Base-by-base conservation (phyloP, 805 yeast genomes). In the Wickerhamomyces ciferrii region DNA sequence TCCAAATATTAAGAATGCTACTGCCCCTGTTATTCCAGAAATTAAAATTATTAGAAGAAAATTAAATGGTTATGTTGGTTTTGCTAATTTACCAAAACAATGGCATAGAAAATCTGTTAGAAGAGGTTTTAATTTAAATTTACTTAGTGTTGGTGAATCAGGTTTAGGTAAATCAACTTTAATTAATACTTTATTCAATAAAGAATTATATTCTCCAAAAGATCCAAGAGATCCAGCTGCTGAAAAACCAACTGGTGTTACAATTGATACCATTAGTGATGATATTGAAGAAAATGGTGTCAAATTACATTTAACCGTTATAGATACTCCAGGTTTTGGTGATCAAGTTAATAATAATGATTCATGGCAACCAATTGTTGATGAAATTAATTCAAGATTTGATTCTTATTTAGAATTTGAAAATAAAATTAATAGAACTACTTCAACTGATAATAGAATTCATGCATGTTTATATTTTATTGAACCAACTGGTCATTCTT, bases 51-150 rank as follows among this genome's bases (percentile, higher is more conserved):
- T 88, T 59, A 83, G 84, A 56, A 83, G 96, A 58, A 89, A 89
- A 63, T 79, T 92, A 57, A 87, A 84, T 56, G 92, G 96, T 4
- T 91, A 86, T 63, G 99, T 94, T 47, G 99, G 99, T 6, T 94
- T 94, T 70, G 96, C 97, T 55, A 94, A 91, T 69, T 76, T 94
- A 61, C 99, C 99, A 48, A 94, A 91, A 63, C 99, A 94, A 72
- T 94, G 97, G 97, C 98, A 94, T 71, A 83, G 96, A 69, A 89
- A 87, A 68, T 84, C 96, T 2, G 80, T 89, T 51, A 84, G 86
- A 67, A 79, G 87, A 61, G 99, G 99, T 14, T 94, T 94, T 75
- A 79, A 75, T 58, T 79, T 94, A 63, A 94, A 94, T 65, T 65
- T 94, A 50, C 79, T 94, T 80, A 89, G 88, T 48, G 96, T 91